Base-by-base conservation (phyloP, 2,329 filamentous ascomycete genomes). In the Albophoma yamanashiensis region DNA sequence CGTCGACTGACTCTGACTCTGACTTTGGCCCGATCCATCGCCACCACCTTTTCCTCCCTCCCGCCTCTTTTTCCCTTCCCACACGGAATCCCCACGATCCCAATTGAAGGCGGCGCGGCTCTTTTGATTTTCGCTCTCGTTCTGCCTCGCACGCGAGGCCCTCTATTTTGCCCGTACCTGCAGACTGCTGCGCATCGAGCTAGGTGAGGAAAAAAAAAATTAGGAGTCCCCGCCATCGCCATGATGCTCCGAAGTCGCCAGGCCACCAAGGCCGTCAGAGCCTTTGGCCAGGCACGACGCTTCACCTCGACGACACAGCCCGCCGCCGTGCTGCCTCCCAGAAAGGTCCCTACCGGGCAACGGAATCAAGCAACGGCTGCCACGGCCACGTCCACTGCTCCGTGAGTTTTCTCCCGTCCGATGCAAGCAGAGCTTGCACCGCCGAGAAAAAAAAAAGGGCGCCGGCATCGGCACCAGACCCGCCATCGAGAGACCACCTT, bases 341-440 rank as follows among this genome's bases (percentile, higher is more conserved):
- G 74, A 65, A 81, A 77, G 66, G 70, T 70, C 4, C 71, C 76
- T 39, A 66, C 72, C 27, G 74, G 72, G 50, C 69, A 74, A 59
- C 78, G 81, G 69, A 79, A 74, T 68, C 78, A 82, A 64, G 75
- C 79, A 39, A 82, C 81, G 40, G 75, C 77, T 43, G 75, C 78
- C 45, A 74, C 74, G 47, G 75, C 78, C 52, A 74, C 75, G 39
- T 62, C 62, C 61, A 70, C 79, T 60, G 76, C 79, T 63, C 71
- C 79, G 84, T 88, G 78, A 72, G 85, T 79, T 61, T 57, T 47
- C 52, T 27, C 60, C 22, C 56, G 7, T 22, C 27, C 27, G 31
- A 47, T 43, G 17, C 42, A 17, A 6, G 56, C 31, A 17, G 39
- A 57, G 31, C 25, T 12, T 34, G 56, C 39, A n/a, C 40, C 40